These are phyloP conservation scores for Sugiyamaella sp. DNA, from an alignment of 1,139 yeast species.

Conservation along the genomic window DNA sequence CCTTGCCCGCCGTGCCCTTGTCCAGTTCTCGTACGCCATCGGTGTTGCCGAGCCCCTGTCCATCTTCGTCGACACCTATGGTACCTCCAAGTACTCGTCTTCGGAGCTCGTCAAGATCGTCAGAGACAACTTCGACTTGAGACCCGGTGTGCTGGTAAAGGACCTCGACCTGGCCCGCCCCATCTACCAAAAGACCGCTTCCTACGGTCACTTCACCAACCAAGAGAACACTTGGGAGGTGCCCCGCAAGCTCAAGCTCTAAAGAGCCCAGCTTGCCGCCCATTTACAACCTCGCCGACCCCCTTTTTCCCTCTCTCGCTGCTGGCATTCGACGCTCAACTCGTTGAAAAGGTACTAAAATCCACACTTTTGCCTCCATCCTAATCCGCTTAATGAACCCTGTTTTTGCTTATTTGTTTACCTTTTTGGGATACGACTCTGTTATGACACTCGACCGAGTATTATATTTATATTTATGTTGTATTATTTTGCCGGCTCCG, in stretches of 20 bases:
- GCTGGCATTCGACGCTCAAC: conserved; percentile 36
- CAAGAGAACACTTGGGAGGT: conserved; percentile 98
- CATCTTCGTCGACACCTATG: conserved; percentile 95
- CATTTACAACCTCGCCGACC: conserved; percentile 4
- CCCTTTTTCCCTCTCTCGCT: conserved; percentile 17
- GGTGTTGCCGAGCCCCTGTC: conserved; percentile 99
- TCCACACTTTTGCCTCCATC: conserved; percentile 5
- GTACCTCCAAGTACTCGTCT: conserved; percentile 88
- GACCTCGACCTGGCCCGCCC: conserved; percentile 98
- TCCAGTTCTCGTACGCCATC: conserved; percentile 98
- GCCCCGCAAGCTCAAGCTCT: conserved; percentile 84
- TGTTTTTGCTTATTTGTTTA: conserved; percentile 7
- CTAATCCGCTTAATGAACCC: not conserved
- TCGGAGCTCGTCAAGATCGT: conserved; percentile 89
- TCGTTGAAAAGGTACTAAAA: conserved; percentile 29
- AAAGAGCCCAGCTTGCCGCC: conserved; percentile 38
- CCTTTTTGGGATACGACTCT: conserved; percentile 23
- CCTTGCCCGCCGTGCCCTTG: conserved; percentile 95
- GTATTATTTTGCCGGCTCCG: conserved; percentile 25
- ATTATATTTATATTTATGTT: conserved; percentile 17
- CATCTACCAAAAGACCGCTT: conserved; percentile 97
- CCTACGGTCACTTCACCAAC: conserved; percentile 99
- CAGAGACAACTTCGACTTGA: conserved; percentile 92
- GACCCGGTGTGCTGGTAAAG: conserved; percentile 98
- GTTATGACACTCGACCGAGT: conserved; percentile 20